Conservation (phyloP, 495 filamentous ascomycete genomes). For the Hyaloscypha hepaticicola region DNA sequence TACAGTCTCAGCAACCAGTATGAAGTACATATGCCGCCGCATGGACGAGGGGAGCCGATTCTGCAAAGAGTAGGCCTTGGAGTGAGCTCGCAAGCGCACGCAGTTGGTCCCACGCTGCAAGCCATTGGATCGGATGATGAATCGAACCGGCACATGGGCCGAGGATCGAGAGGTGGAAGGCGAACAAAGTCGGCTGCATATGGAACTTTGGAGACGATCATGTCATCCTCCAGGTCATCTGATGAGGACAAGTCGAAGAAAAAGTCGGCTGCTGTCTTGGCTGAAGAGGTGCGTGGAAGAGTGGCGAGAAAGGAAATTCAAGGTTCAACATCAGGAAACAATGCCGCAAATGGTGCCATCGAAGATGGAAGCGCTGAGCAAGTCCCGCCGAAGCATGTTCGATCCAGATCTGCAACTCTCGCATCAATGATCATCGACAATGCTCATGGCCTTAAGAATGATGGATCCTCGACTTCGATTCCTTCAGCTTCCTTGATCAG, state of each 20-base stretch:
- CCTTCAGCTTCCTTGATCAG: slow-evolving; percentile 41
- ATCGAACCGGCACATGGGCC: slow-evolving; percentile 30
- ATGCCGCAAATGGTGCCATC: slow-evolving; percentile 16
- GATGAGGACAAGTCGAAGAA: slow-evolving; percentile 55
- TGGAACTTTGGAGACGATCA: slow-evolving; percentile 56
- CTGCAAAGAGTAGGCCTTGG: slow-evolving; percentile 23
- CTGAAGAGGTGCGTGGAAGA: slow-evolving; percentile 48
- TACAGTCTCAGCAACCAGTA: slow-evolving; percentile 59
- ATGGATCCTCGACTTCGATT: slow-evolving; percentile 21
- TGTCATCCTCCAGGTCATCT: slow-evolving; percentile 54
- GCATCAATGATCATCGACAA: slow-evolving; percentile 48
- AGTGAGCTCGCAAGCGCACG: slow-evolving; percentile 15
- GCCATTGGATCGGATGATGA: slow-evolving; percentile 50
- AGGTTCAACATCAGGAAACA: slow-evolving; percentile 20
- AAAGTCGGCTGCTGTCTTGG: slow-evolving; percentile 46
- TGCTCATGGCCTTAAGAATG: slow-evolving; percentile 22
- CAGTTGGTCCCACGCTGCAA: slow-evolving; percentile 46
- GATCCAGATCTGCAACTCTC: slow-evolving; percentile 46
- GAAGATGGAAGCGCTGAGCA: slow-evolving; percentile 18
- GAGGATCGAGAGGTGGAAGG: slow-evolving; percentile 34
- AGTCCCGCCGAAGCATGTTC: slow-evolving; percentile 32
- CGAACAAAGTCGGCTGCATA: slow-evolving; percentile 46
- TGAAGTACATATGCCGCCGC: slow-evolving; percentile 56
- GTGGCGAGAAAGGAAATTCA: slow-evolving; percentile 32
- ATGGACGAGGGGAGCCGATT: slow-evolving; percentile 47